Evolutionary conservation across 768 basidiomycete species (phyloP).

Genomic region (Cystobasidiopsis lactophilus): DNA sequence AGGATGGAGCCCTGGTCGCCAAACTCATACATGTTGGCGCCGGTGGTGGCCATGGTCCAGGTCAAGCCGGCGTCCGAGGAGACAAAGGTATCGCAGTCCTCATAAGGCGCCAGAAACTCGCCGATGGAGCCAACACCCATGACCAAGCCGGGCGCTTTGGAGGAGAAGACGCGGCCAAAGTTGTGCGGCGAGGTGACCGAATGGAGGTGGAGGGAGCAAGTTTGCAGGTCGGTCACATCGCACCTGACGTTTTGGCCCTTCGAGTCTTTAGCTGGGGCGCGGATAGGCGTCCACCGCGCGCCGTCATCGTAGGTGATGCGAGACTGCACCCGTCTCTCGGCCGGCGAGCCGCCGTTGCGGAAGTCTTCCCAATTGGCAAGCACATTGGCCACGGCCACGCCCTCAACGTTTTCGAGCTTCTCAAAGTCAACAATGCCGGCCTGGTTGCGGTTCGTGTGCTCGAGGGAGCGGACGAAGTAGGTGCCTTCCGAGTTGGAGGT

Average conservation of each 20-base stretch:
- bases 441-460: slow-evolving; percentile 76
- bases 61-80: slow-evolving; percentile 69
- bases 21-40: slow-evolving; percentile 87
- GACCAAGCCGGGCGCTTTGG: slow-evolving; percentile 75
- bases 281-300: slow-evolving; percentile 52
- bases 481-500: slow-evolving; percentile 85
- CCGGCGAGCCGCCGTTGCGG: slow-evolving; percentile 33
- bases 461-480: slow-evolving; percentile 71
- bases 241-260: slow-evolving; percentile 45
- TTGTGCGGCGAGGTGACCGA: slow-evolving; percentile 86
- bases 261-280: slow-evolving; percentile 37
- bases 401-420: slow-evolving; percentile 60
- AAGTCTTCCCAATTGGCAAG: slow-evolving; percentile 69
- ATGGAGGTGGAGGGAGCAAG: slow-evolving; percentile 71
- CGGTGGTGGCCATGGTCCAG: slow-evolving; percentile 53
- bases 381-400: slow-evolving; percentile 73
- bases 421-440: slow-evolving; percentile 86
- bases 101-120: slow-evolving; percentile 41
- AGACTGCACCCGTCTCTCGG: slow-evolving; percentile 47
- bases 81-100: slow-evolving; percentile 79
- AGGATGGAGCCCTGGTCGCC: slow-evolving; percentile 68
- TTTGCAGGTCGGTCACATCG: slow-evolving; percentile 31
- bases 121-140: slow-evolving; percentile 95
- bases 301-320: slow-evolving; percentile 79
- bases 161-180: slow-evolving; percentile 80